Evolutionary conservation across 2,329 filamentous ascomycete genomes (phyloP), one percentile per base, ranked within the genome.

Genomic region (Zelopaecilomyces penicillatus): DNA sequence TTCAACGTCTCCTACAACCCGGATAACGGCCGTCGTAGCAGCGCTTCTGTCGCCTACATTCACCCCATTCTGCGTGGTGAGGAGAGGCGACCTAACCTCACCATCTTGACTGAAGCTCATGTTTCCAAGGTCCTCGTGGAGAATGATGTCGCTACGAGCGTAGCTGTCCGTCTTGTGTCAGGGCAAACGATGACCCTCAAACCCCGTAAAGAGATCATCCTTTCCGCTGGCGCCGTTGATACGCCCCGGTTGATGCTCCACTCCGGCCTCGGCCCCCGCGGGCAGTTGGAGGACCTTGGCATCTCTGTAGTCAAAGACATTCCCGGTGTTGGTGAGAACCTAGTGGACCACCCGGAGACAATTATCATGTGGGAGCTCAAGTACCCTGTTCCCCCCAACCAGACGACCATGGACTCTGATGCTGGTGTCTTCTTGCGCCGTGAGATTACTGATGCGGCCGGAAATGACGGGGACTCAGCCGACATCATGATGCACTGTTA

Each of bases 401-500:
- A 90, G 70, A 93, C 87, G 41, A 91, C 86, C 59, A 91, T 91
- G 85, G 86, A 93, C 69, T 94, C 84, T 27, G 89, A 95, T 60
- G 87, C 87, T 3, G 87, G 86, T 51, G 85, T 93, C 60, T 95
- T 95, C 75, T 73, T 95, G 46, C 86, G 88, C 50, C 85, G 87
- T 48, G 82, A 94, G 65, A 62, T 73, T 10, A 71, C 78, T 55
- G 81, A 90, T 58, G 85, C 87, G 3, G 63, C 68, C 5, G 73
- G 74, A 51, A 75, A 72, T 52, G 87, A 94, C 55, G 84, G 84
- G 42, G 77, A 85, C 50, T 82, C 86, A 44, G 85, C 85, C 51
- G 89, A 95, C 60, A 69, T 94, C 58, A 95, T 95, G 89, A 93
- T 93, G 85, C 88, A 95, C 71, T 95, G 88, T 76, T 95, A 95